These are phyloP conservation scores for Leccinum incarnatum DNA, from an alignment of 768 basidiomycete genomes.

Conservation along the genomic window DNA sequence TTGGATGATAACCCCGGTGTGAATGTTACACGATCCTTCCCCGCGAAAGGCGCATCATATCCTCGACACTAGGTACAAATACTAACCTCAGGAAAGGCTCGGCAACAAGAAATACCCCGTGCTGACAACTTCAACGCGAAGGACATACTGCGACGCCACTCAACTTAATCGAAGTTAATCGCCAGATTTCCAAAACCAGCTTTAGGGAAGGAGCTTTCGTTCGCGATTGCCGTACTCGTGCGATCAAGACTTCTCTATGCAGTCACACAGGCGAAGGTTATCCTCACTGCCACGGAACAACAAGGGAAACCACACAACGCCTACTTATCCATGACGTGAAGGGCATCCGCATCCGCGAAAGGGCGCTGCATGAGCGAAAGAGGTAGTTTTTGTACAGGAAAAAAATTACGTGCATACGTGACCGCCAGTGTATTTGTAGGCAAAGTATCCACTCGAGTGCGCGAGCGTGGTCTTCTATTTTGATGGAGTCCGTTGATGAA, in stretches of 20 bases:
- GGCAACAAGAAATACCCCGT: slow-evolving; percentile 5
- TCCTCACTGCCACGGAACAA: slow-evolving; percentile 10
- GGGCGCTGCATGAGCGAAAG: slow-evolving; percentile 2
- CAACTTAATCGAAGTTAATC: background rate
- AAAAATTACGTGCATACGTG: slow-evolving; percentile 10
- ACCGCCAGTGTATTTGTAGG: background rate
- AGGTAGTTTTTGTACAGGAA: slow-evolving; percentile 1
- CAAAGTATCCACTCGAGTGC: background rate
- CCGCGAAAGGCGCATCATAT: background rate
- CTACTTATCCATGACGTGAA: slow-evolving; percentile 29
- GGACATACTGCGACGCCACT: background rate
- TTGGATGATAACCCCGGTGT: background rate
- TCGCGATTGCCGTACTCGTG: background rate
- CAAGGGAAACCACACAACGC: slow-evolving; percentile 17
- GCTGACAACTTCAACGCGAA: background rate
- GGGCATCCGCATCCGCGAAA: background rate
- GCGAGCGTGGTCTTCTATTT: slow-evolving; percentile 17
- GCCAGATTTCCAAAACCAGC: background rate
- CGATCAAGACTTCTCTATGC: background rate
- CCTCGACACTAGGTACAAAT: background rate
- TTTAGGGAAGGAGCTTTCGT: background rate
- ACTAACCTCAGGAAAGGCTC: background rate
- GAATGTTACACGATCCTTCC: background rate
- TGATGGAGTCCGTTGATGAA: slow-evolving; percentile 5
- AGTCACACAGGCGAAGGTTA: slow-evolving; percentile 8